These are phyloP conservation scores for Helotiales sp. DNA, from an alignment of 2,329 filamentous ascomycete species.

Conservation along the genomic window DNA sequence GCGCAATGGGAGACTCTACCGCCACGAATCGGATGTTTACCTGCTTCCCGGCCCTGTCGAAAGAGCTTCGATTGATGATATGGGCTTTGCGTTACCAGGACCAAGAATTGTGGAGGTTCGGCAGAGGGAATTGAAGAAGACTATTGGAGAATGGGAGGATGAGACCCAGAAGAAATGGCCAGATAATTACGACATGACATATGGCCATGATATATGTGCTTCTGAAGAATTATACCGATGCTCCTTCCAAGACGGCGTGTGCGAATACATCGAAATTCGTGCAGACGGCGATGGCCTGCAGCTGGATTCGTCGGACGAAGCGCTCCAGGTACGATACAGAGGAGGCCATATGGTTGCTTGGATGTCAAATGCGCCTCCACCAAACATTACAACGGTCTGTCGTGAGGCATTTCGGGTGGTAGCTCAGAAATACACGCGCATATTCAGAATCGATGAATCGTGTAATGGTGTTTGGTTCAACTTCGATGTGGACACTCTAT, in stretches of 20 bases:
- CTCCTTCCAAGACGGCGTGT: background rate
- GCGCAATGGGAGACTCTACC: background rate
- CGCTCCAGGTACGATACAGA: no score
- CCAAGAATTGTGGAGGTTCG: conserved; percentile 41
- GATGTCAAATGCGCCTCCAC: no score
- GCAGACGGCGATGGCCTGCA: no score
- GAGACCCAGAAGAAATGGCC: background rate
- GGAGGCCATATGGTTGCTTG: no score
- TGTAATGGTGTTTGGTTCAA: background rate
- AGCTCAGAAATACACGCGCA: background rate
- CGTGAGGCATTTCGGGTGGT: no score
- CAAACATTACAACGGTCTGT: no score
- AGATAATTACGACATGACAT: background rate
- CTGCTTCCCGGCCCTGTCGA: background rate
- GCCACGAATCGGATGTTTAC: background rate
- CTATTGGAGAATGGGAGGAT: conserved; percentile 4
- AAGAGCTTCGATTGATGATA: conserved; percentile 36
- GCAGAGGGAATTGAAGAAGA: conserved; percentile 1
- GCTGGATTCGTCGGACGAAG: no score
- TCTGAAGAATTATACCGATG: background rate
- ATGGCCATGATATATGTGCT: background rate
- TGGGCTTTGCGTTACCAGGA: conserved; percentile 44
- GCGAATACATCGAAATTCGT: background rate
- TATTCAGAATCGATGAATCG: background rate
- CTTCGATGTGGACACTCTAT: background rate